Evolutionary conservation across 345 rosid genomes (phyloP).

Genomic region (Jatropha curcas): DNA sequence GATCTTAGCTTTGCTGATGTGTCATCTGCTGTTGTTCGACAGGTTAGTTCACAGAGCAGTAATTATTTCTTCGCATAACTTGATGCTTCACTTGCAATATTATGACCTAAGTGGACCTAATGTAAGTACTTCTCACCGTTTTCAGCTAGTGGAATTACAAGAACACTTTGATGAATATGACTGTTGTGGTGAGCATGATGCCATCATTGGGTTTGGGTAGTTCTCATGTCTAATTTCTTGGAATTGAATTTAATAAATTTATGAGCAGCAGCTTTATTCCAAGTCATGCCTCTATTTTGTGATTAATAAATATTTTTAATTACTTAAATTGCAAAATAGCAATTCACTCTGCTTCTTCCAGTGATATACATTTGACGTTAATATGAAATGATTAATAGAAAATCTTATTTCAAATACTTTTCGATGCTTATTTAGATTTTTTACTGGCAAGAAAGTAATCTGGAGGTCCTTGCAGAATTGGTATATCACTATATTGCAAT

Average conservation of each 20-base stretch:
- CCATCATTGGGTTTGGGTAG: background rate
- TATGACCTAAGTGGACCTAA: background rate
- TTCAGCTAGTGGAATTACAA: background rate
- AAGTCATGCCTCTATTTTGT: background rate
- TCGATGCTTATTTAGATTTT: background rate
- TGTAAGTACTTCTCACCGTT: background rate
- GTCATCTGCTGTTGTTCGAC: constrained; percentile 75
- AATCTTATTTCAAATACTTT: too few species aligned
- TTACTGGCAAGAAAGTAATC: background rate
- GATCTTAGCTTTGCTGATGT: constrained; percentile 84
- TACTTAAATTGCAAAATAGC: background rate
- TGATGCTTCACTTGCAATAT: background rate
- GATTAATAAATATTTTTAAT: background rate
- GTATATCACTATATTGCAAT: too few species aligned
- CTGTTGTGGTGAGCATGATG: background rate
- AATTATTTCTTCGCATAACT: background rate
- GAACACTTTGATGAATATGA: background rate
- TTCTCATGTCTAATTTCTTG: background rate
- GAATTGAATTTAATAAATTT: background rate
- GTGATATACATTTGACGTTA: background rate
- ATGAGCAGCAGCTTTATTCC: background rate
- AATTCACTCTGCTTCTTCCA: background rate
- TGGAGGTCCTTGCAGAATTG: background rate
- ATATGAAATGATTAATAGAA: background rate
- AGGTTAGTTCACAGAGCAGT: constrained; percentile 45